Base-by-base conservation (phyloP, 2,329 filamentous ascomycete genomes). In the Dothiorella sarmentorum region DNA sequence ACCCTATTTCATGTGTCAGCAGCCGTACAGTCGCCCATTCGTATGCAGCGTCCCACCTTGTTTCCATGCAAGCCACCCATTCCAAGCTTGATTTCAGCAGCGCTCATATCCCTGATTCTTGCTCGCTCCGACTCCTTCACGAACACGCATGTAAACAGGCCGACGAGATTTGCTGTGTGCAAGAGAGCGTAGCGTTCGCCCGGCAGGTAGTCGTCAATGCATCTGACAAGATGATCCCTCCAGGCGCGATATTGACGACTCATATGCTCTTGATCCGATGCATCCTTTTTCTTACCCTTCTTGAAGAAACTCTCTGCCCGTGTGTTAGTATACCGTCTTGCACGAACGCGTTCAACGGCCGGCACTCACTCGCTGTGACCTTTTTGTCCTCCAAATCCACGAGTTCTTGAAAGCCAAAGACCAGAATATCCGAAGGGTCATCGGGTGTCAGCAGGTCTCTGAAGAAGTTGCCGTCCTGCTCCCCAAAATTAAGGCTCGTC, bases 391-490 rank as follows among this genome's bases (percentile, higher is more conserved):
- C 94, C 7, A 99, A 80, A 69, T 99, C 94, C 3, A 99, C 94
- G n/a, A 99, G 81, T 73, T 99, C 94, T 73, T 99, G 94, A 72
- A 99, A 99, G 1, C 92, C 93, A 78, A 99, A 99, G 0, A 97
- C 84, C 2, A 97, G 76, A 51, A 99, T 91, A 65, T 97, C 94
- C 0, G 94, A 91, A 7, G 88, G 85, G 37, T 87, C 83, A 62
- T 88, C 86, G n/a, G 83, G 84, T 63, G 87, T 83, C 24, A 99
- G 79, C 15, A 96, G 81, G 59, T 93, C 85, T 63, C 86, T 85
- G 68, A 97, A 89, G 71, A 97, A 97, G 42, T 81, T 80, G 10
- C 84, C 83, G 67, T 96, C 90, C 56, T 83, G 77, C 27, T 84
- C 81, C 1, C 85, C 84, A 62, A 89, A 85, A 57, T 89, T 83